Base-by-base conservation (phyloP, 495 filamentous ascomycete genomes). In the Aspergillus carlsbadensis region DNA sequence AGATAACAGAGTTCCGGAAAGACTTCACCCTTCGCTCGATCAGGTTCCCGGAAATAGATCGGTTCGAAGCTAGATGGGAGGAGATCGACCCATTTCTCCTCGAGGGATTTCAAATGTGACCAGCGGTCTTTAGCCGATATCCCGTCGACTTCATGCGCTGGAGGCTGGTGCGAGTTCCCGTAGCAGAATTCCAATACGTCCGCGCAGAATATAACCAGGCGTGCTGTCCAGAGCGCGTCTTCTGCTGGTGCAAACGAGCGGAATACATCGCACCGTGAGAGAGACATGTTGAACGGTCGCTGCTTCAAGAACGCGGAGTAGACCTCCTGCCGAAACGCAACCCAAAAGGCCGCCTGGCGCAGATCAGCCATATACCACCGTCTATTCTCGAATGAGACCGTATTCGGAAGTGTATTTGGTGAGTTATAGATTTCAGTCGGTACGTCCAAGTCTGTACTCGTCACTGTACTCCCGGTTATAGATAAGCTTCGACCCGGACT, bases 1-100 rank as follows among this genome's bases (percentile, higher is more conserved):
- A 76, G 17, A 33, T 67, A 70, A 64, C 72, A 73, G 10, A 67
- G 36, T 20, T 67, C 61, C 3, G 74, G 73, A 35, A 70, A 76
- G 2, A 70, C 21, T 18, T 65, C 54, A 7, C 43, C 54, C 10
- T 55, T 33, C 3, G 17, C 17, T n/a, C 2, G 43, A 10, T 63
- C 37, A 3, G 62, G 45, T 0, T 42, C 29, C 20, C 47, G 37
- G 34, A 49, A 65, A 20, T 61, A 58, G 6, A 65, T 45, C 10
- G 65, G 58, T 13, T 57, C 43, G 53, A 65, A 63, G 41, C 61
- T 43, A 14, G 51, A 8, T 6, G 56, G 57, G 31, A 47, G 24
- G 31, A 45, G 13, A 5, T 33, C 24, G 5, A 39, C 26, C 64
- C 41, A 37, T 31, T 33, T 36, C 33, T 42, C 21, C 39, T 13